Evolutionary conservation across 768 basidiomycete genomes (phyloP).

Genomic region (Dentipellis fragilis): DNA sequence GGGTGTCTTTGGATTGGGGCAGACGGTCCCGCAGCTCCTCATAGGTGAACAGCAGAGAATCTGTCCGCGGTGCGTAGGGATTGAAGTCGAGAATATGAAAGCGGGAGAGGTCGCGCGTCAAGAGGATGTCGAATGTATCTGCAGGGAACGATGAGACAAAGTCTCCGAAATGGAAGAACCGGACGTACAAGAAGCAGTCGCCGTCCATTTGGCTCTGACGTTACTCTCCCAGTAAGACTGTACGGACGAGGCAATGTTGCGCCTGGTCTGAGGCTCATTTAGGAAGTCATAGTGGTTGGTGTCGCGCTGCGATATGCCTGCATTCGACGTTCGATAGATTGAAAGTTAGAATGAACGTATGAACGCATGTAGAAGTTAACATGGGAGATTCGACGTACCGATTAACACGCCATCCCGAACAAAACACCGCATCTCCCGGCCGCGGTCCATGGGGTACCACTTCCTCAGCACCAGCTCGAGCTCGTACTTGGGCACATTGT

Average conservation of each 20-base stretch:
- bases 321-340: background rate
- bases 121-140: conserved; percentile 84
- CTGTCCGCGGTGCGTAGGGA: conserved; percentile 79
- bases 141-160: background rate
- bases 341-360: background rate
- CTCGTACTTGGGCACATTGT: conserved; percentile 31
- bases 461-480: conserved; percentile 84
- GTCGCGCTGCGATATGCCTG: conserved; percentile 85
- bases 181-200: conserved; percentile 54
- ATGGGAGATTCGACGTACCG: conserved; percentile 38
- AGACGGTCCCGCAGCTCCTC: conserved; percentile 50
- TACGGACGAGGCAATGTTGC: conserved; percentile 43
- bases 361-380: background rate
- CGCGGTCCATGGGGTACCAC: conserved; percentile 79
- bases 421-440: conserved; percentile 87
- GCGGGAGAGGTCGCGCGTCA: conserved; percentile 68
- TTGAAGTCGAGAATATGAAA: conserved; percentile 89
- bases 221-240: conserved; percentile 57
- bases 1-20: conserved; percentile 11
- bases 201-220: conserved; percentile 50
- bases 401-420: conserved; percentile 62
- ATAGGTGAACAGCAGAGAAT: conserved; percentile 79
- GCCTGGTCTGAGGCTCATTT: conserved; percentile 47
- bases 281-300: conserved; percentile 83
- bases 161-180: background rate